Base-by-base conservation (phyloP, 2,329 filamentous ascomycete species). In the Mycosphaerella arachidis region DNA sequence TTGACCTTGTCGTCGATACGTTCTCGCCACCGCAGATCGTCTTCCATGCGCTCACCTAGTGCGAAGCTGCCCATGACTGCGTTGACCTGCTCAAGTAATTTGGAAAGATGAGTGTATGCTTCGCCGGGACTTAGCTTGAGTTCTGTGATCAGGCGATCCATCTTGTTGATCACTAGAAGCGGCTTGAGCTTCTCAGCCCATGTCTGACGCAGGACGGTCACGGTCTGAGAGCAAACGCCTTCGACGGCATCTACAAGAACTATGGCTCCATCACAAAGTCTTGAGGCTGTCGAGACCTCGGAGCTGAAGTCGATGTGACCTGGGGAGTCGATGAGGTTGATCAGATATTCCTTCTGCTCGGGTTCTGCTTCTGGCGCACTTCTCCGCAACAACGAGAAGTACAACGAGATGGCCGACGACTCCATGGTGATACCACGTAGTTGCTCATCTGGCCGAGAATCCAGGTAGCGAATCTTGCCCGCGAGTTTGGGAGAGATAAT, bases 401-500 rank as follows among this genome's bases (percentile, higher is more conserved):
- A 95, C 35, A 99, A 81, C 0, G 94, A 97, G 65, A 99, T 99
- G 63, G 94, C 94, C 6, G 93, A 97, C 0, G 94, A 97, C 75
- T 99, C 94, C 94, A 99, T 99, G n/a, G 94, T 99, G 72, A 99
- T 99, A 58, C 94, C 94, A 66, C 94, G 88, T 16, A 90, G 84
- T 77, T 99, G 94, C 75, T 99, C 94, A 76, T 99, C 94, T 1
- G 93, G 93, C 48, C 94, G 84, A 24, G 94, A 97, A 78, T 99
- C 94, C 60, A 99, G 86, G 72, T 97, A 99, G 67, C 94, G 89
- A 76, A 99, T 95, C 81, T 97, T 97, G 75, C 94, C 94, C 58
- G 94, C 94, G 71, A 97, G 83, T 74, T 97, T 97, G 58, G 93
- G 91, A 31, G 94, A 97, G 72, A 99, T 99, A 79, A 99, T 97